A percentile compares a stretch with the other conserved stretches of the same genome.
phyloP scores from a whole-genome alignment of 2,329 filamentous ascomycete species.

The Xylariales sp. region DNA sequence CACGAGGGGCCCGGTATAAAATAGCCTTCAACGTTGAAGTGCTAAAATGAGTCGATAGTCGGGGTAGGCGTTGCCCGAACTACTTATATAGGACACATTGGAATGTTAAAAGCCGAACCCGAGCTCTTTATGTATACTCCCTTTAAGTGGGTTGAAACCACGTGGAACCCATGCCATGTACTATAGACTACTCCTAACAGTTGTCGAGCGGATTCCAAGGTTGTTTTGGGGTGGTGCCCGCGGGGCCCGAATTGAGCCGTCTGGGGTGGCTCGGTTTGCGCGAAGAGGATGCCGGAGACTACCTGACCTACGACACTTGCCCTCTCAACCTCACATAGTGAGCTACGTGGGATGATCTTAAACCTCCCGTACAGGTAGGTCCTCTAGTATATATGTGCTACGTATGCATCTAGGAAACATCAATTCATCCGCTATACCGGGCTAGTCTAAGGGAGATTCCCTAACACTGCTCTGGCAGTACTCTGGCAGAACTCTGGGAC shows the following conservation, averaged over 20 bases:
- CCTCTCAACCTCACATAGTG: too few relatives aligned
- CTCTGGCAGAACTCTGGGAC: too few relatives aligned
- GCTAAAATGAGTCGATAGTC: not conserved
- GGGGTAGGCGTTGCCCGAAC: not conserved
- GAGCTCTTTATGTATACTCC: not conserved
- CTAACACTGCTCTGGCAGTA: too few relatives aligned
- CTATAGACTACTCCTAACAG: not conserved
- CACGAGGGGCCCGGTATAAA: not conserved
- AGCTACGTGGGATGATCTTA: too few relatives aligned
- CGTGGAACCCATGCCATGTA: too few relatives aligned
- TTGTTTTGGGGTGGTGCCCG: not conserved
- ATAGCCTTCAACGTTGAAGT: not conserved
- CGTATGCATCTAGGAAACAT: too few relatives aligned
- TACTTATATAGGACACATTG: not conserved
- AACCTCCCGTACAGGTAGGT: too few relatives aligned
- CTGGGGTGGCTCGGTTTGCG: not conserved
- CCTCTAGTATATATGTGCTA: too few relatives aligned
- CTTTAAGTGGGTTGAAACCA: not conserved
- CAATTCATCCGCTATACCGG: too few relatives aligned
- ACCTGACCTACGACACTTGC: too few relatives aligned
- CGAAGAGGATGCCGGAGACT: too few relatives aligned
- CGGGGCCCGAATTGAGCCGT: not conserved
- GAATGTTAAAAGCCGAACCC: not conserved
- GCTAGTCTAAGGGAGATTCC: too few relatives aligned
- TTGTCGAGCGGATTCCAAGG: not conserved